Base-by-base conservation (phyloP, 176 grass and related monocot genomes). In the Alloteropsis semialata region DNA sequence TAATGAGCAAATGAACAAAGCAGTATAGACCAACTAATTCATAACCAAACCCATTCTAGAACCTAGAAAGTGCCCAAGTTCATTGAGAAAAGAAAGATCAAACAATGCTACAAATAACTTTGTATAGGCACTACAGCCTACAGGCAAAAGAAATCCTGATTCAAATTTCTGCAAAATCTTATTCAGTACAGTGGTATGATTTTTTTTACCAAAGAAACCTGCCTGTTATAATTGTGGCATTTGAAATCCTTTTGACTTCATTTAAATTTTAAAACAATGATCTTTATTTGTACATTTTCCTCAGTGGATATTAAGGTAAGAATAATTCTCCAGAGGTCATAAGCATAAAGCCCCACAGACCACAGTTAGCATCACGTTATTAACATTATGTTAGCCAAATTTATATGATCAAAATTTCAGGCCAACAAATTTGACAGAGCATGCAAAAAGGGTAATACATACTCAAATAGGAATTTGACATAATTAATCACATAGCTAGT, bases 401-500 rank as follows among this genome's bases (percentile, higher is more conserved):
- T 81, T 29, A 34, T 51, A 1, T 18, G 16, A 84, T 43, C 8
- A 76, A 53, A 18, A 69, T 37, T 68, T 81, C 53, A 71, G 4
- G 37, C 36, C 21, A 70, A 88, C 72, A 16, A 66, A 71, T 85
- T 49, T 8, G 24, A 68, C 42, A 59, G 21, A 28, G 8, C 11
- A 57, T 42, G 14, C 63, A 19, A 77, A 69, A 72, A 67, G 8
- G 38, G 11, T n/a, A 48, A 64, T 78, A 86, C 93, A 84, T 90
- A 98, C 96, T 98, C 92, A 42, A 98, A 98, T 33, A 98, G 67
- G 81, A 98, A 98, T 75, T 98, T 98, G 82, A 98, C 90, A 65
- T 95, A 98, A 69, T 98, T 98, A 75, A 98, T 98, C 27, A 98
- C 92, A 77, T 98, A 98, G 85, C 96, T 98, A 37, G 90, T 98